These are phyloP conservation scores for Hemileccinum rubropunctum DNA, from an alignment of 768 basidiomycete genomes.

Conservation along the genomic window DNA sequence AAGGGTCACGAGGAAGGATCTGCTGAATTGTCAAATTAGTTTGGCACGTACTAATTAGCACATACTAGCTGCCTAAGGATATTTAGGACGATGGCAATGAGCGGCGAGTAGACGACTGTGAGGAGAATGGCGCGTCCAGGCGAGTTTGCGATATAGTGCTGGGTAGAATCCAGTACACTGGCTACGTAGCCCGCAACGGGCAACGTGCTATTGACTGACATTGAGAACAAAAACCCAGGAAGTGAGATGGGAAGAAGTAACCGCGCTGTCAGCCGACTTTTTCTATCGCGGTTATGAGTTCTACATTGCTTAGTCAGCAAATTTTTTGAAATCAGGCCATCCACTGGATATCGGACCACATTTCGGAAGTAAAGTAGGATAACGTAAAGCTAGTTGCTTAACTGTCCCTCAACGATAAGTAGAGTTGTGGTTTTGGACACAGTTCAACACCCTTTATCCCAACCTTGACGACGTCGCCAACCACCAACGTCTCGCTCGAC, in stretches of 20 bases:
- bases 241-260: background rate
- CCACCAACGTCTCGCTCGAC: slow-evolving; percentile 7
- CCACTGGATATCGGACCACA: too few relatives aligned
- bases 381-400: background rate
- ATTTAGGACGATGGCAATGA: slow-evolving; percentile 69
- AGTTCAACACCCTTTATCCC: slow-evolving; percentile 27
- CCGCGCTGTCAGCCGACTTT: background rate
- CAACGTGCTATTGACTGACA: slow-evolving; percentile 25
- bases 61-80: slow-evolving; percentile 76
- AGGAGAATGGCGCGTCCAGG: slow-evolving; percentile 34
- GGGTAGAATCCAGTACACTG: slow-evolving; percentile 13
- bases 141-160: slow-evolving; percentile 19
- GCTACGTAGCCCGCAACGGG: slow-evolving; percentile 26
- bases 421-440: slow-evolving; percentile 28
- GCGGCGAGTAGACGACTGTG: slow-evolving; percentile 60
- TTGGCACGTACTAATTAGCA: background rate
- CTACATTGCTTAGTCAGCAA: slow-evolving; percentile 24
- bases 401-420: slow-evolving; percentile 13
- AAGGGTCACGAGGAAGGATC: slow-evolving; percentile 66
- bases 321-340: slow-evolving; percentile 21
- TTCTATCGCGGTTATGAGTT: slow-evolving; percentile 1
- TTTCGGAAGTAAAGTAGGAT: too few relatives aligned
- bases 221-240: slow-evolving; percentile 11
- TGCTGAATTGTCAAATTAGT: slow-evolving; percentile 28
- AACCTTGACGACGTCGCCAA: slow-evolving; percentile 30